A percentile compares a stretch with the other conserved stretches of the same genome.
Evolutionary conservation across 345 rosid genomes (phyloP).

Genomic region (Erysimum cheiranthoides): DNA sequence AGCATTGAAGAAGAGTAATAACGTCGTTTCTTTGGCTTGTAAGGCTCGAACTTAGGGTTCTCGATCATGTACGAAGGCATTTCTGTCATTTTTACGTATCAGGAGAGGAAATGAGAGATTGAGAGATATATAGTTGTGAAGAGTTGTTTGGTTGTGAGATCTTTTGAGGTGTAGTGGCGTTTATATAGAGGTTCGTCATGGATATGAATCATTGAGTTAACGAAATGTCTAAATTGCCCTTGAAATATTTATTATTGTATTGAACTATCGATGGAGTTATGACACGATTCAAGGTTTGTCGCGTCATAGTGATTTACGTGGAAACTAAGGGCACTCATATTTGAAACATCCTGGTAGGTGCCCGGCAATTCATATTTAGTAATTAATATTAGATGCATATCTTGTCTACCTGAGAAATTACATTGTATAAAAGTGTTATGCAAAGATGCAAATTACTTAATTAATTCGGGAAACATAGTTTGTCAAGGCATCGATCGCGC

Average conservation of each 20-base stretch:
- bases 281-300: slow-evolving; percentile 43
- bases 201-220: slow-evolving; percentile 15
- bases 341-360: slow-evolving; percentile 44
- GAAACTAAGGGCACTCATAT: slow-evolving; percentile 31
- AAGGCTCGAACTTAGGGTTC: slow-evolving; percentile 35
- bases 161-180: neutral
- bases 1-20: slow-evolving; percentile 31
- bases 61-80: slow-evolving; percentile 33
- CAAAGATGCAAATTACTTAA: slow-evolving; percentile 7
- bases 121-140: neutral
- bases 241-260: neutral
- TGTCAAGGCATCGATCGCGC: slow-evolving; percentile 28
- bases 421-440: slow-evolving; percentile 7
- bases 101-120: slow-evolving; percentile 1
- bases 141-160: slow-evolving; percentile 16
- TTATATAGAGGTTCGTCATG: slow-evolving; percentile 36
- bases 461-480: slow-evolving; percentile 35
- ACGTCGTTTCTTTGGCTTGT: slow-evolving; percentile 30
- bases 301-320: slow-evolving; percentile 40
- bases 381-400: slow-evolving; percentile 30
- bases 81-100: slow-evolving; percentile 36
- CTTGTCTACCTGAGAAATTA: slow-evolving; percentile 35
- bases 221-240: slow-evolving; percentile 17
- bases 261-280: neutral
- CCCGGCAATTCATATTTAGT: slow-evolving; percentile 44